phyloP scores from a whole-genome alignment of 1,284 basidiomycete species.

The Cystobasidiaceae sp. region DNA sequence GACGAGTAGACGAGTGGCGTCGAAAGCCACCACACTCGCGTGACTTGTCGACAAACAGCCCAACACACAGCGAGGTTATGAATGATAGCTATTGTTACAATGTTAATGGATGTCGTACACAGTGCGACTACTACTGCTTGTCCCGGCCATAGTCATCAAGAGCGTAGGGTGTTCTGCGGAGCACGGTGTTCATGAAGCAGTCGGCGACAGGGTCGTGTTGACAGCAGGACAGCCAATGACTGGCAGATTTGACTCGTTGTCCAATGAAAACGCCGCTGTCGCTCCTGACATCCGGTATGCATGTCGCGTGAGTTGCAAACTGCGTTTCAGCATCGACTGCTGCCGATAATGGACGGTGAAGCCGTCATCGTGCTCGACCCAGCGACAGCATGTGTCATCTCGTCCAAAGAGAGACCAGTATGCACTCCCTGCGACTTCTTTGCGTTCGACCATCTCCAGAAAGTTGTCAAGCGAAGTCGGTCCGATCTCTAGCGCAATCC shows the following conservation, averaged over 20 bases:
- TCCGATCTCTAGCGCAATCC: constrained; percentile 20
- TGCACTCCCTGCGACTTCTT: constrained; percentile 31
- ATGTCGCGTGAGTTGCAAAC: constrained; percentile 21
- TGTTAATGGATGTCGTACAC: too few relatives aligned
- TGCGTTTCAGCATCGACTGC: background rate
- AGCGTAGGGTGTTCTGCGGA: too few relatives aligned
- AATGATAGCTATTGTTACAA: background rate
- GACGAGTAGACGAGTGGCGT: too few relatives aligned
- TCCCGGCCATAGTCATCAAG: too few relatives aligned
- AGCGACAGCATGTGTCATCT: constrained; percentile 31
- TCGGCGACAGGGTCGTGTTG: too few relatives aligned
- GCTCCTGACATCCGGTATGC: constrained; percentile 24
- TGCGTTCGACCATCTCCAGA: constrained; percentile 10
- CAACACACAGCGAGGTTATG: background rate
- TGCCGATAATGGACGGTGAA: constrained; percentile 29
- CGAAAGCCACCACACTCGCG: too few relatives aligned
- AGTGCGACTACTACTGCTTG: too few relatives aligned
- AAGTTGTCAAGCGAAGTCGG: constrained; percentile 20
- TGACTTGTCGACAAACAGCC: too few relatives aligned
- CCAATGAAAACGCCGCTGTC: background rate
- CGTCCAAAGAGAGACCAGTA: constrained; percentile 42
- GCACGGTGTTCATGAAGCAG: background rate
- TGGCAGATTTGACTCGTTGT: constrained; percentile 4
- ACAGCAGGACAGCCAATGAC: constrained; percentile 20
- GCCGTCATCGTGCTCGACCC: constrained; percentile 32